Percentiles rank a stretch among this genome's conserved stretches.
Conservation (phyloP, 352 stramenopile genomes). For the Pythium aristosporum region DNA sequence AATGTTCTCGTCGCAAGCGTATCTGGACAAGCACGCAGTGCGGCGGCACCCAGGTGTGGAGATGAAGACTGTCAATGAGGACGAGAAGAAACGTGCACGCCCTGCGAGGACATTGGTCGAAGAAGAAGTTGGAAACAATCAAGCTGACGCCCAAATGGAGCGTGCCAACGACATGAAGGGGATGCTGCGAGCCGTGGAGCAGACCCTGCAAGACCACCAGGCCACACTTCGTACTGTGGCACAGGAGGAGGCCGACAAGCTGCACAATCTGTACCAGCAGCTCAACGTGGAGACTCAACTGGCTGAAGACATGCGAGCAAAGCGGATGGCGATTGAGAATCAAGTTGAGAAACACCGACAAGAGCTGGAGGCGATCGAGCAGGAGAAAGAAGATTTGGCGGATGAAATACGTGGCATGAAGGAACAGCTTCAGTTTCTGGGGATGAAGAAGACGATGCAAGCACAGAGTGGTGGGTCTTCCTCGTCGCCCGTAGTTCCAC, state of each 20-base stretch:
- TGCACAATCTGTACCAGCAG: slow-evolving; percentile 56
- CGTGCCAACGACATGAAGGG: slow-evolving; percentile 28
- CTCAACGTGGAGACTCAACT: slow-evolving; percentile 49
- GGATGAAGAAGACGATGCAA: slow-evolving; percentile 45
- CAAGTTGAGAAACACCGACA: slow-evolving; percentile 30
- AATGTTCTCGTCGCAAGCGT: slow-evolving; percentile 60
- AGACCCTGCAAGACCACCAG: slow-evolving; percentile 48
- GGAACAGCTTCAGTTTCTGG: slow-evolving; percentile 55
- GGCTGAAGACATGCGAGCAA: slow-evolving; percentile 41
- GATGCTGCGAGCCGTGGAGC: slow-evolving; percentile 54
- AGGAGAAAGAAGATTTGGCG: slow-evolving; percentile 37
- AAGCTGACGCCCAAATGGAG: not conserved
- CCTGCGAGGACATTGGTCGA: slow-evolving; percentile 1
- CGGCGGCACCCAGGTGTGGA: slow-evolving; percentile 44
- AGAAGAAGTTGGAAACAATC: slow-evolving; percentile 9
- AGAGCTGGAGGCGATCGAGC: slow-evolving; percentile 37
- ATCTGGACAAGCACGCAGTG: slow-evolving; percentile 62
- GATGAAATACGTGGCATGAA: slow-evolving; percentile 44
- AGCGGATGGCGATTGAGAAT: slow-evolving; percentile 30
- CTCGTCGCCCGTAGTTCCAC: not conserved
- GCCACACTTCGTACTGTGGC: slow-evolving; percentile 46
- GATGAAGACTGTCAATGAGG: not conserved
- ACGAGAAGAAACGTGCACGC: not conserved
- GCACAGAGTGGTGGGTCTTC: slow-evolving; percentile 14
- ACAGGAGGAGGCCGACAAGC: slow-evolving; percentile 41